These are phyloP conservation scores for Phoenix dactylifera DNA, from an alignment of 176 grass and related monocot genomes.

Conservation along the genomic window DNA sequence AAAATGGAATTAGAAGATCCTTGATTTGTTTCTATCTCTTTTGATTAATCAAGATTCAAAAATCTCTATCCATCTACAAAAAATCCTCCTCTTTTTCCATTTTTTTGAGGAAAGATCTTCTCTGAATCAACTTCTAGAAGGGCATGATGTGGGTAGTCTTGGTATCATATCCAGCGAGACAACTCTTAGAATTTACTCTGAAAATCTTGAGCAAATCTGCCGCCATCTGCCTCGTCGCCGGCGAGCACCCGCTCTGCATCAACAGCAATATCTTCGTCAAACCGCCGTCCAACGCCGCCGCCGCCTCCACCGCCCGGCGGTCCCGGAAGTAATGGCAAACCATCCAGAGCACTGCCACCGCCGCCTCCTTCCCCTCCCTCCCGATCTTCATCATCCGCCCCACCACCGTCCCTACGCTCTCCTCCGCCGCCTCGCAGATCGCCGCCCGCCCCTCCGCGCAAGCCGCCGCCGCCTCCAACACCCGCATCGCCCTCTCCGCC, in stretches of 20 bases:
- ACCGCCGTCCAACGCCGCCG: background rate
- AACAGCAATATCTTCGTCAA: conserved; percentile 59
- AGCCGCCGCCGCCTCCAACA: conserved; percentile 48
- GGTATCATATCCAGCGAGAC: conserved; percentile 83
- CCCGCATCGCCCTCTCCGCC: conserved; percentile 26
- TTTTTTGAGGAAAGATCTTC: conserved; percentile 9
- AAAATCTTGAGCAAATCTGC: conserved; percentile 81
- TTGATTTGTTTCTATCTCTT: too few species aligned
- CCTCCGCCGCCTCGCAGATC: conserved; percentile 57
- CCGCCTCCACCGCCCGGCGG: background rate
- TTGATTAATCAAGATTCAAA: too few species aligned
- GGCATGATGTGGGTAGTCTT: conserved; percentile 96
- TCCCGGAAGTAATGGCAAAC: conserved; percentile 47
- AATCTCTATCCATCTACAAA: too few species aligned
- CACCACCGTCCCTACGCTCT: conserved; percentile 26
- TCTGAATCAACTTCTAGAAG: conserved; percentile 35
- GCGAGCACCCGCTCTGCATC: conserved; percentile 78
- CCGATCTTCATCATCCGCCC: conserved; percentile 74
- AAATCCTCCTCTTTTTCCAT: background rate
- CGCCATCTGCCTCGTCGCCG: conserved; percentile 63
- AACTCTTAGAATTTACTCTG: conserved; percentile 73
- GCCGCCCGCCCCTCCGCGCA: conserved; percentile 74
- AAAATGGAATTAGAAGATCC: too few species aligned
- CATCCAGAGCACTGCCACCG: conserved; percentile 69
- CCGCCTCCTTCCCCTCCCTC: conserved; percentile 54